These are phyloP conservation scores for Hypoxylon sp. DNA, from an alignment of 2,329 filamentous ascomycete species.

Conservation along the genomic window DNA sequence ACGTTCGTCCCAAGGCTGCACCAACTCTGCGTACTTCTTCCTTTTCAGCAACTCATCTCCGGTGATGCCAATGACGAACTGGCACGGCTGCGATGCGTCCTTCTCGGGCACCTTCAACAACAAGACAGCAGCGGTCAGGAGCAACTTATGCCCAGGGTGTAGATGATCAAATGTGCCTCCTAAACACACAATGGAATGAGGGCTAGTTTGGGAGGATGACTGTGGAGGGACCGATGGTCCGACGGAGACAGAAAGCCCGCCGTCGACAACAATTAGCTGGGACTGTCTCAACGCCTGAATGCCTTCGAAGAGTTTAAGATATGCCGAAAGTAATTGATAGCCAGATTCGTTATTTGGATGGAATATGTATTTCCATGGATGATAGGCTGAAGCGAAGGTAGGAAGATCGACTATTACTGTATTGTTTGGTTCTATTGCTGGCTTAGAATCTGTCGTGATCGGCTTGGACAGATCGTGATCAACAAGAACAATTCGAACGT, in stretches of 20 bases:
- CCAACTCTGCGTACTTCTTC: constrained; percentile 86
- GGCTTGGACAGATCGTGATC: constrained; percentile 66
- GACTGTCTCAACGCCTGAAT: constrained; percentile 64
- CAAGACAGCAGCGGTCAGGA: constrained; percentile 88
- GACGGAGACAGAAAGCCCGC: constrained; percentile 65
- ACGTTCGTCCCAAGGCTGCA: constrained; percentile 85
- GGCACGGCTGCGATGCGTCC: constrained; percentile 60
- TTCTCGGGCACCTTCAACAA: constrained; percentile 70
- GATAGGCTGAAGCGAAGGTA: constrained; percentile 66
- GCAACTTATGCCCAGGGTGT: constrained; percentile 94
- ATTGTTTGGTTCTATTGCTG: constrained; percentile 60
- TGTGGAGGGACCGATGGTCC: constrained; percentile 38
- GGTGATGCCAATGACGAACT: constrained; percentile 87
- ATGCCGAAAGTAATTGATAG: constrained; percentile 68
- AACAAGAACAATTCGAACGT: constrained; percentile 81
- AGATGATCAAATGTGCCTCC: constrained; percentile 98
- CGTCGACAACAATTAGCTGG: constrained; percentile 67
- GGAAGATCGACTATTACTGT: constrained; percentile 65
- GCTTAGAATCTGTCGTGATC: constrained; percentile 54
- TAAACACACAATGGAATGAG: constrained; percentile 78
- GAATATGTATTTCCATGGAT: constrained; percentile 76
- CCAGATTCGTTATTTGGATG: constrained; percentile 76
- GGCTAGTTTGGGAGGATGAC: constrained; percentile 47
- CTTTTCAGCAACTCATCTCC: constrained; percentile 87
- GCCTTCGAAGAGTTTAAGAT: constrained; percentile 63